Evolutionary conservation across 1,284 basidiomycete genomes (phyloP).

Genomic region (Ceratobasidium sp.): DNA sequence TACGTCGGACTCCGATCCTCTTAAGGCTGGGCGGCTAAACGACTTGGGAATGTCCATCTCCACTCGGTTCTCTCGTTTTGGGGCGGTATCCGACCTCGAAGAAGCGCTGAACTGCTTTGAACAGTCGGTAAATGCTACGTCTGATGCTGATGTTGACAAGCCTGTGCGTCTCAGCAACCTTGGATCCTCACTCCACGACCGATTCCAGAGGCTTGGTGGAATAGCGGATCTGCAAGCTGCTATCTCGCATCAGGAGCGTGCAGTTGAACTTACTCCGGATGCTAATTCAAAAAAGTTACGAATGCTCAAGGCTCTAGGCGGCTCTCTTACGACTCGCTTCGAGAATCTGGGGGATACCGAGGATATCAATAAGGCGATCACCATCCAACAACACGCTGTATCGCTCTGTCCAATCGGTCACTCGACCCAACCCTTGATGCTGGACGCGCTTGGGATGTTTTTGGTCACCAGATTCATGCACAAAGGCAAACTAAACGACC

Average conservation of each 20-base stretch:
- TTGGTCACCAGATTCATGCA: not conserved
- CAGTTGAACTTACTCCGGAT: slow-evolving; percentile 14
- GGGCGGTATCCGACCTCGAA: not conserved
- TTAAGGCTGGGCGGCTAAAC: not conserved
- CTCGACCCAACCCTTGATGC: not conserved
- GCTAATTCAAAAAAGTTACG: not conserved
- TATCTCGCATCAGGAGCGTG: not conserved
- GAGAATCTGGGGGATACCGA: not conserved
- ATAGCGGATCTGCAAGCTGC: not conserved
- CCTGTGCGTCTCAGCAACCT: not conserved
- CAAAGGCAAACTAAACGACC: not conserved
- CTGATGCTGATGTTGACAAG: not conserved
- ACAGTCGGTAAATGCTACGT: not conserved
- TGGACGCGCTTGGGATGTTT: not conserved
- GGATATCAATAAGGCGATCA: slow-evolving; percentile 20
- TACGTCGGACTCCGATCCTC: not conserved
- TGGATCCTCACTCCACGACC: not conserved
- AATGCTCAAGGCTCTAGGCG: not conserved
- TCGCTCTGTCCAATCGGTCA: not conserved
- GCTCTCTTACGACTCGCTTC: not conserved
- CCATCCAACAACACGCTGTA: not conserved
- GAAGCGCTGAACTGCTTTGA: not conserved
- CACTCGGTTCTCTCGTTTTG: not conserved
- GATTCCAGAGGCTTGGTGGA: not conserved
- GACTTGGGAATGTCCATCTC: slow-evolving; percentile 12